Evolutionary conservation across 148 eudicot species (phyloP).

Genomic region (Camellia sinensis): DNA sequence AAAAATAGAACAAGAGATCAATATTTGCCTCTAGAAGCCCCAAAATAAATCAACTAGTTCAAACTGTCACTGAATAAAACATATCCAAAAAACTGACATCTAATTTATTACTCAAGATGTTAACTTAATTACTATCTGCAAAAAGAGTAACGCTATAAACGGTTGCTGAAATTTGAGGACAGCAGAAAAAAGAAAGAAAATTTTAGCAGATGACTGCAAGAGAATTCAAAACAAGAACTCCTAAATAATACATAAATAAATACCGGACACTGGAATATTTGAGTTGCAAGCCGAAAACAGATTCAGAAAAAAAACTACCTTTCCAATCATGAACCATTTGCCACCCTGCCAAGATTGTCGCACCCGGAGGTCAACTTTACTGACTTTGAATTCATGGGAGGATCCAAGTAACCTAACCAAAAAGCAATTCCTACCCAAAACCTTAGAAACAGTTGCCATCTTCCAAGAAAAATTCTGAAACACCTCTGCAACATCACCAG

Average conservation of each 20-base stretch:
- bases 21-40: neutral
- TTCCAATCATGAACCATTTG: constrained; percentile 60
- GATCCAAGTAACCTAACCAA: constrained; percentile 70
- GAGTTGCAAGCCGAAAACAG: neutral
- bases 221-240: constrained; percentile 3
- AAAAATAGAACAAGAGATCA: neutral
- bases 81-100: neutral
- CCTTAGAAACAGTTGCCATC: constrained; percentile 53
- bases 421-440: constrained; percentile 29
- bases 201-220: neutral
- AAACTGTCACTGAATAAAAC: neutral
- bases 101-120: neutral
- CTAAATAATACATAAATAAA: neutral
- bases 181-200: neutral
- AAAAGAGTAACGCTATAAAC: neutral
- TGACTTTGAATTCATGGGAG: constrained; percentile 40
- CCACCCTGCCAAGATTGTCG: constrained; percentile 72
- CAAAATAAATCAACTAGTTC: neutral
- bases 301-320: constrained; percentile 36
- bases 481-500: constrained; percentile 75
- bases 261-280: neutral
- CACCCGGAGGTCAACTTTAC: constrained; percentile 47
- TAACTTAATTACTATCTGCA: neutral
- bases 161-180: neutral
- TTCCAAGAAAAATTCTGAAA: constrained; percentile 60